A percentile compares a stretch with the other conserved stretches of the same genome.
phyloP scores from a whole-genome alignment of 140 eudicot species.

The Ambrosia hybrid region DNA sequence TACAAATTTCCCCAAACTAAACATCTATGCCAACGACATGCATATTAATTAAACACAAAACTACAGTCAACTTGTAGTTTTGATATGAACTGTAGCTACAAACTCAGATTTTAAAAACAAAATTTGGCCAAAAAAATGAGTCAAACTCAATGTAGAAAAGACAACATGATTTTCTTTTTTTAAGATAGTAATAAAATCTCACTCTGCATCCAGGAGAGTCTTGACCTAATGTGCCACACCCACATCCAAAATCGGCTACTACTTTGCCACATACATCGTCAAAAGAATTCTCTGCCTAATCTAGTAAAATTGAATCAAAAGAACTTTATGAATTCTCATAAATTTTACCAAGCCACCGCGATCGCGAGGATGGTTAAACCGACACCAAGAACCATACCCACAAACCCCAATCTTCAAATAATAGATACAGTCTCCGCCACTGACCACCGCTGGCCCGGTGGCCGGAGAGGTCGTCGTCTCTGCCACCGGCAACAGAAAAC shows the following conservation, averaged over 20 bases:
- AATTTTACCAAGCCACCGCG: slow-evolving; percentile 60
- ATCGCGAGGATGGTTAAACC: slow-evolving; percentile 95
- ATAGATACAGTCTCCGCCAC: slow-evolving; percentile 87
- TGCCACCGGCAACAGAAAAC: too few relatives aligned
- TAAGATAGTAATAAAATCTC: slow-evolving; percentile 27
- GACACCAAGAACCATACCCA: slow-evolving; percentile 84
- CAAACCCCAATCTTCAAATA: slow-evolving; percentile 84
- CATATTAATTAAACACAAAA: slow-evolving; percentile 44
- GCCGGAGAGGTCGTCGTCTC: too few relatives aligned
- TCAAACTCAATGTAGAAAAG: too few relatives aligned
- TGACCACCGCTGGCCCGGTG: too few relatives aligned
- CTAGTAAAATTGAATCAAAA: slow-evolving; percentile 7
- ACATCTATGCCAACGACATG: slow-evolving; percentile 74
- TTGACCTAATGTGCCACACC: slow-evolving; percentile 92
- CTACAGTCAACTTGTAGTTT: slow-evolving; percentile 8
- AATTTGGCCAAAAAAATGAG: slow-evolving; percentile 3
- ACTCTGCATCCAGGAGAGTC: slow-evolving; percentile 92
- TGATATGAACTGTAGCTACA: not conserved
- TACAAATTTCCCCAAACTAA: too few relatives aligned
- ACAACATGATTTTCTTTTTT: too few relatives aligned
- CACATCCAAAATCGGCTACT: slow-evolving; percentile 99
- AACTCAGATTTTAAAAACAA: not conserved
- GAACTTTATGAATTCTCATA: too few relatives aligned
- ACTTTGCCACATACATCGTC: slow-evolving; percentile 69
- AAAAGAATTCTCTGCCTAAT: slow-evolving; percentile 90